Percentiles rank a stretch among this genome's conserved stretches.
phyloP scores from a whole-genome alignment of 208 protist genomes.

The Leishmania mexicana region DNA sequence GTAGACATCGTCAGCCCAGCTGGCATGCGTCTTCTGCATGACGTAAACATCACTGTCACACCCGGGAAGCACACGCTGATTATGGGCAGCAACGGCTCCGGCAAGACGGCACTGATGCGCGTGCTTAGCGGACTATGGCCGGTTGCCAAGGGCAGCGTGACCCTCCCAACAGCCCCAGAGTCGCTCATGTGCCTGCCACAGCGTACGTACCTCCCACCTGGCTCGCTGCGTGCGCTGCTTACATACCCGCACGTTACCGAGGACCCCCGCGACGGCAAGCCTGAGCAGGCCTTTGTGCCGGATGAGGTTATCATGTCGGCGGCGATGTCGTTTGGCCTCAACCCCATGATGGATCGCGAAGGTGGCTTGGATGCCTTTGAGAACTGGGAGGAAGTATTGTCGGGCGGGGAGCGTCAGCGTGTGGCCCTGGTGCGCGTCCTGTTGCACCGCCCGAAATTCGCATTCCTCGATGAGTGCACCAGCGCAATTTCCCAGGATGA shows the following conservation, averaged over 20 bases:
- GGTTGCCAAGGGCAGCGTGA: constrained; percentile 52
- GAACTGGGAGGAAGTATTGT: constrained; percentile 88
- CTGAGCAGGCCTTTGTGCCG: constrained; percentile 30
- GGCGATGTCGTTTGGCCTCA: constrained; percentile 54
- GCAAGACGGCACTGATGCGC: constrained; percentile 87
- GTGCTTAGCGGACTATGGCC: constrained; percentile 77
- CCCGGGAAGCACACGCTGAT: constrained; percentile 71
- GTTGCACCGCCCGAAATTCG: constrained; percentile 81
- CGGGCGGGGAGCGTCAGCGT: constrained; percentile 90
- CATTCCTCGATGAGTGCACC: constrained; percentile 92
- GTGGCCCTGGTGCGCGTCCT: constrained; percentile 83
- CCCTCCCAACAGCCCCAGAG: constrained; percentile 29
- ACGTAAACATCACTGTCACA: constrained; percentile 68
- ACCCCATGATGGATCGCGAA: constrained; percentile 69
- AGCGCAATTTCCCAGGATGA: constrained; percentile 88
- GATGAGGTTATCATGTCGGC: constrained; percentile 62
- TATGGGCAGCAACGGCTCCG: constrained; percentile 89
- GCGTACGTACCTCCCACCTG: constrained; percentile 78
- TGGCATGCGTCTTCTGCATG: constrained; percentile 41
- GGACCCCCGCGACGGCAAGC: constrained; percentile 22
- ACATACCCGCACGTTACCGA: constrained; percentile 62
- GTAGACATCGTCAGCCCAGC: constrained; percentile 63
- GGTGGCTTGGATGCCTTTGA: constrained; percentile 76
- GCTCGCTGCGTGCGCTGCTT: constrained; percentile 82
- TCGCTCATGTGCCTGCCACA: constrained; percentile 76